Percentiles rank a stretch among this genome's conserved stretches.
These are phyloP conservation scores for Raffaelea ambrosiae DNA, from an alignment of 2,329 filamentous ascomycete species.

Conservation along the genomic window DNA sequence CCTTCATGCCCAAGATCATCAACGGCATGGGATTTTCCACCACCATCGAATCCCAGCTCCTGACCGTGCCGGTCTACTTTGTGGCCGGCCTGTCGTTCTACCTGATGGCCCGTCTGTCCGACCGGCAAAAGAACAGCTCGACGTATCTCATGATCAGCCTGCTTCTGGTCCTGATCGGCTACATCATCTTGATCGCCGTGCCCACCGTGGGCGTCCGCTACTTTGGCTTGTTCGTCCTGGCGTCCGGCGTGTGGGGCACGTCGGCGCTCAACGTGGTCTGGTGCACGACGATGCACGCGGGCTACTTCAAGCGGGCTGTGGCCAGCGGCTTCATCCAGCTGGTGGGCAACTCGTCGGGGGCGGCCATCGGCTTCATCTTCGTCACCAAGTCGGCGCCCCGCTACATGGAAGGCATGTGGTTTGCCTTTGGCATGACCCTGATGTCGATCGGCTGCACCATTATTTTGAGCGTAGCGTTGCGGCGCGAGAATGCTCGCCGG, in stretches of 20 bases:
- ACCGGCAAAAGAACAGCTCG: neutral
- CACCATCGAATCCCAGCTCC: neutral
- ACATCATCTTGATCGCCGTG: neutral
- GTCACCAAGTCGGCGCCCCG: constrained; percentile 13
- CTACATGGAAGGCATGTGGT: constrained; percentile 5
- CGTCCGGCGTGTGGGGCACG: neutral
- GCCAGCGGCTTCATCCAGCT: constrained; percentile 11
- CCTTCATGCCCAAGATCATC: neutral
- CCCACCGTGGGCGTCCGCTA: neutral
- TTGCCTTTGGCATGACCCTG: neutral
- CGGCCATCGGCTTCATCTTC: constrained; percentile 15
- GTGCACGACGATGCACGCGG: neutral
- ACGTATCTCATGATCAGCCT: neutral
- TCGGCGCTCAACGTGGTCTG: neutral
- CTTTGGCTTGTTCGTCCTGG: neutral
- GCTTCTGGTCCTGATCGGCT: neutral
- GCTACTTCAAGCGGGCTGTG: neutral
- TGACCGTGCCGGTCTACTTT: neutral
- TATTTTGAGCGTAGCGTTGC: neutral
- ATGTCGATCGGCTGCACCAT: neutral
- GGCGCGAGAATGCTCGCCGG: neutral
- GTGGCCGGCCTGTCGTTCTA: neutral
- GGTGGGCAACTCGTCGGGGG: constrained; percentile 14
- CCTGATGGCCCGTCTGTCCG: neutral
- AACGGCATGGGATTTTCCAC: neutral